A percentile compares a stretch with the other conserved stretches of the same genome.
These are phyloP conservation scores for Fusarium foetens DNA, from an alignment of 2,329 filamentous ascomycete genomes.

Conservation along the genomic window DNA sequence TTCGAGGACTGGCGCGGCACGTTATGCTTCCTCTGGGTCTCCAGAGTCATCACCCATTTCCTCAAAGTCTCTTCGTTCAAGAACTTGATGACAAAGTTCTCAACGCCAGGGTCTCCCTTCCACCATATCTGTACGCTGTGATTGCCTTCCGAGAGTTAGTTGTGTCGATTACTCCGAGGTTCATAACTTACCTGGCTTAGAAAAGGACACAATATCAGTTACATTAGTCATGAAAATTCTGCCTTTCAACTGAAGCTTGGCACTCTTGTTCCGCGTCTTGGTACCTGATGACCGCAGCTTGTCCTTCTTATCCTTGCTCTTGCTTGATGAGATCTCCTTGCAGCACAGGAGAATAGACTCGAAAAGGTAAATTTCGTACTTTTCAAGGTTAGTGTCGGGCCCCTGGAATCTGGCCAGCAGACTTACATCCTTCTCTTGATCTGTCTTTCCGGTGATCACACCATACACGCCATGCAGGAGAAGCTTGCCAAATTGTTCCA, in stretches of 20 bases:
- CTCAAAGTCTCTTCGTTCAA: constrained; percentile 91
- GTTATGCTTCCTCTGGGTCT: constrained; percentile 76
- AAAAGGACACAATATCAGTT: constrained; percentile 88
- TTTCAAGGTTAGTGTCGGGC: constrained; percentile 27
- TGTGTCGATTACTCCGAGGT: background rate
- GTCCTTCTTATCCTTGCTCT: constrained; percentile 81
- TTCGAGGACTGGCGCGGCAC: constrained; percentile 59
- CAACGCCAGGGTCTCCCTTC: constrained; percentile 95
- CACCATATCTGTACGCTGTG: constrained; percentile 98
- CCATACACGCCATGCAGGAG: constrained; percentile 90
- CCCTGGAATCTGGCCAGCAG: constrained; percentile 43
- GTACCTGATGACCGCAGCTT: constrained; percentile 66
- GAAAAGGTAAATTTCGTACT: constrained; percentile 99
- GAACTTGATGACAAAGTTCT: constrained; percentile 96
- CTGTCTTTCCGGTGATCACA: constrained; percentile 88
- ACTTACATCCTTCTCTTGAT: constrained; percentile 87
- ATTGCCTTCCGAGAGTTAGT: constrained; percentile 69
- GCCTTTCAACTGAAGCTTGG: constrained; percentile 93
- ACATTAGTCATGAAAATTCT: constrained; percentile 99
- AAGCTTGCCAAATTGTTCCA: constrained; percentile 91
- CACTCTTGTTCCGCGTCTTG: constrained; percentile 71
- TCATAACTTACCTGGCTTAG: constrained; percentile 78
- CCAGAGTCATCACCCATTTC: constrained; percentile 87
- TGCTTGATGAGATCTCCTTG: constrained; percentile 91
- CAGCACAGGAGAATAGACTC: constrained; percentile 95